Evolutionary conservation across 2,329 filamentous ascomycete species (phyloP).

Genomic region (Nectriaceae sp.): DNA sequence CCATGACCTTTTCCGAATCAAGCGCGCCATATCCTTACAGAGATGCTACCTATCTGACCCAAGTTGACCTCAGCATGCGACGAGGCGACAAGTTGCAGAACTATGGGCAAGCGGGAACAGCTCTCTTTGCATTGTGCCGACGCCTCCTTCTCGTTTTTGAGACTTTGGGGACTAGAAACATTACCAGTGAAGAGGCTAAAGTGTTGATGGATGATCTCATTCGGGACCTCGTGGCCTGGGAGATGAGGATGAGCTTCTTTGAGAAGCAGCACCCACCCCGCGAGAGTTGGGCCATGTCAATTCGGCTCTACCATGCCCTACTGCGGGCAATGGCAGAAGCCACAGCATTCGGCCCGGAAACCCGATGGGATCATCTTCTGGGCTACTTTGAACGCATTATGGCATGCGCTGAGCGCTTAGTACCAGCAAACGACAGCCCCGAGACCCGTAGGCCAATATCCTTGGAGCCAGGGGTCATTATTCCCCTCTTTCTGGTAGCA

Average conservation of each 20-base stretch:
- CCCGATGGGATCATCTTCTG: conserved; percentile 30
- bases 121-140: conserved; percentile 21
- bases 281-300: conserved; percentile 19
- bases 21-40: conserved; percentile 32
- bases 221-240: conserved; percentile 21
- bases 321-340: conserved; percentile 21
- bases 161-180: background rate
- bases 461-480: conserved; percentile 34
- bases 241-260: conserved; percentile 25
- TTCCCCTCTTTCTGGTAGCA: conserved; percentile 29
- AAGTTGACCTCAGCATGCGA: conserved; percentile 16
- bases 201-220: conserved; percentile 4
- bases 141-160: conserved; percentile 24
- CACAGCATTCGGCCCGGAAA: conserved; percentile 25
- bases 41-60: conserved; percentile 10
- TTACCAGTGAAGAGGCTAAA: background rate
- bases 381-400: conserved; percentile 32
- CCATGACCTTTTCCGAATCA: conserved; percentile 36
- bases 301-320: conserved; percentile 33
- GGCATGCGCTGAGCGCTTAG: conserved; percentile 17
- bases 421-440: conserved; percentile 13
- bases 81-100: conserved; percentile 11
- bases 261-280: conserved; percentile 12
- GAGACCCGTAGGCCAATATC: conserved; percentile 25
- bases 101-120: conserved; percentile 24